These are phyloP conservation scores for Ormosia emarginata DNA, from an alignment of 306 rosid species.

Conservation along the genomic window DNA sequence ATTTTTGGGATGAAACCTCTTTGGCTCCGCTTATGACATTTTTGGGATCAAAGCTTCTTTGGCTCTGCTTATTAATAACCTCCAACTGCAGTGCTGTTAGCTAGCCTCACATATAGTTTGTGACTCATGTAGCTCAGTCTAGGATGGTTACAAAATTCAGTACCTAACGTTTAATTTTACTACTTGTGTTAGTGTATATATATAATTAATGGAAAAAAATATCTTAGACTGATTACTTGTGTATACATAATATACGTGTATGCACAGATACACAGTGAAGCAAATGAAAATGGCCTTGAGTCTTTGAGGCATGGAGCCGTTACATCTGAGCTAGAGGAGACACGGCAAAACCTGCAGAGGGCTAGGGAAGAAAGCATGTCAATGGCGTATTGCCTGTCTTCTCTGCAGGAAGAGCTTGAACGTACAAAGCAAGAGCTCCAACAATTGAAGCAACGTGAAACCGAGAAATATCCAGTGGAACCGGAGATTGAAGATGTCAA, in stretches of 20 bases:
- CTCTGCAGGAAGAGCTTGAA: constrained; percentile 51
- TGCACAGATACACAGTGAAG: constrained; percentile 35
- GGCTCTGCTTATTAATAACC: background rate
- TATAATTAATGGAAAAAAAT: background rate
- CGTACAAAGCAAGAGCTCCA: constrained; percentile 48
- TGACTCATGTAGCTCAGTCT: background rate
- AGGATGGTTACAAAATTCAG: background rate
- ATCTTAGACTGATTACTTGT: background rate
- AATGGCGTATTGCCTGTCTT: constrained; percentile 51
- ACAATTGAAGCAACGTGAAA: constrained; percentile 35
- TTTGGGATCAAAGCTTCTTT: background rate
- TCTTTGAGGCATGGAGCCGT: constrained; percentile 27
- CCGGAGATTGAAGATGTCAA: constrained; percentile 45
- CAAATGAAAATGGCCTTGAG: constrained; percentile 25
- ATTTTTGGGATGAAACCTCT: background rate
- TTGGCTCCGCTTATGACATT: background rate
- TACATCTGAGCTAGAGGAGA: constrained; percentile 46
- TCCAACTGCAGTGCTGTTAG: background rate
- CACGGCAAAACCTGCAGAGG: constrained; percentile 47
- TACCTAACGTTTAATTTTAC: background rate
- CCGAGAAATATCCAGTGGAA: constrained; percentile 25
- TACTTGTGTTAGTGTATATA: background rate
- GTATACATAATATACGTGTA: background rate
- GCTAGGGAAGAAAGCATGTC: constrained; percentile 50
- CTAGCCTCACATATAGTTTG: background rate